These are phyloP conservation scores for Misopates orontium DNA, from an alignment of 257 asterid genomes.

Conservation along the genomic window DNA sequence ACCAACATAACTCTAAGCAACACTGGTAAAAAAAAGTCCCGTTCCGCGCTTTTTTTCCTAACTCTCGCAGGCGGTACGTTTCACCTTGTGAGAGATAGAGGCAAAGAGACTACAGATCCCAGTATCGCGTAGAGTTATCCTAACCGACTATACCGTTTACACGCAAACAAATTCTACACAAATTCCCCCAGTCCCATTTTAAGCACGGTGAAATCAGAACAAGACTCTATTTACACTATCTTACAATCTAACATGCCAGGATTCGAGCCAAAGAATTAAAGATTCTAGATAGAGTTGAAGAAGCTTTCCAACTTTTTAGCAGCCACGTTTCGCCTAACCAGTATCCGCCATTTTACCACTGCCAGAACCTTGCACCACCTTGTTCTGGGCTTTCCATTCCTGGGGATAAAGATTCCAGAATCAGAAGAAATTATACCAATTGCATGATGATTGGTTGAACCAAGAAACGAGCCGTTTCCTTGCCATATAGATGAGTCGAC, in stretches of 20 bases:
- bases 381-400: slow-evolving; percentile 46
- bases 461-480: slow-evolving; percentile 40
- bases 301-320: slow-evolving; percentile 42
- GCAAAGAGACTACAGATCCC: slow-evolving; percentile 7
- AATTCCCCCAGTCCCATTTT: background rate
- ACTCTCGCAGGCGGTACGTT: slow-evolving; percentile 13
- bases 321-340: slow-evolving; percentile 54
- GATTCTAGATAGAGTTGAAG: slow-evolving; percentile 28
- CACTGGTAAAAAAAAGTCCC: slow-evolving; percentile 10
- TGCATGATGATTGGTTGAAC: slow-evolving; percentile 42
- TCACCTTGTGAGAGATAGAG: slow-evolving; percentile 9
- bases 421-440: slow-evolving; percentile 41
- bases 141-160: slow-evolving; percentile 24
- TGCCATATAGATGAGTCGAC: slow-evolving; percentile 41
- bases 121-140: slow-evolving; percentile 1
- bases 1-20: slow-evolving; percentile 13
- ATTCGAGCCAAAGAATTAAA: background rate
- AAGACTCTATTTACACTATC: slow-evolving; percentile 7
- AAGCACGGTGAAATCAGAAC: slow-evolving; percentile 13
- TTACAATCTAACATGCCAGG: background rate
- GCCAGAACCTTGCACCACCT: slow-evolving; percentile 84
- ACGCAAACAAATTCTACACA: slow-evolving; percentile 25
- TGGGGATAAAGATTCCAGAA: slow-evolving; percentile 39
- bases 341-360: slow-evolving; percentile 70
- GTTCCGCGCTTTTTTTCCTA: background rate